Evolutionary conservation across 495 filamentous ascomycete species (phyloP).

Genomic region (Tuber magnatum): DNA sequence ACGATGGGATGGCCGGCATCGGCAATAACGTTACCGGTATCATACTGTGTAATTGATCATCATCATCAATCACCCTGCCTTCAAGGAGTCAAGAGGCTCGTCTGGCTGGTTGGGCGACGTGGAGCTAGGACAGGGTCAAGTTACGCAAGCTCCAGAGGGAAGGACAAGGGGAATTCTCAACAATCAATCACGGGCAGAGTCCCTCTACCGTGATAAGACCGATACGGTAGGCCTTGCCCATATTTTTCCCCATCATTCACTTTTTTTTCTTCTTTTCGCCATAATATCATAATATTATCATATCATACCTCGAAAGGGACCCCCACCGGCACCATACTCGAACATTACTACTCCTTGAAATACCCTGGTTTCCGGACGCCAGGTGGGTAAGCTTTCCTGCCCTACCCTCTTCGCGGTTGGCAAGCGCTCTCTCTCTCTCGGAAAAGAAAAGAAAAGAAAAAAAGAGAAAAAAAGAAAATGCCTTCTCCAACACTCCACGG

Average conservation of each 20-base stretch:
- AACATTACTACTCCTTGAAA: not conserved
- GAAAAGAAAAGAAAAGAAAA: not conserved
- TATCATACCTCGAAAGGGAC: no score
- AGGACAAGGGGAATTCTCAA: not conserved
- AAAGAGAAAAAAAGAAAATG: conserved; percentile 1
- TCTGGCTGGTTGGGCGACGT: not conserved
- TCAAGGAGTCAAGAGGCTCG: not conserved
- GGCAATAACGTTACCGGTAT: no score
- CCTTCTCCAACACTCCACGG: conserved; percentile 33
- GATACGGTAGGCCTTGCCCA: not conserved
- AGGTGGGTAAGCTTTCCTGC: not conserved
- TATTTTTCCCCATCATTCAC: not conserved
- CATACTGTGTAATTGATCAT: no score
- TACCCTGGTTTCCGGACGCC: not conserved
- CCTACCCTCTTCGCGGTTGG: not conserved
- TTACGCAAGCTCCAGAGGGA: not conserved
- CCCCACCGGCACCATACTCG: no score
- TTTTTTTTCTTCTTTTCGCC: not conserved
- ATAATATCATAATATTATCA: no score
- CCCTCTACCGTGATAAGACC: not conserved
- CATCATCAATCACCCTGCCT: not conserved
- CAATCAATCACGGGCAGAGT: not conserved
- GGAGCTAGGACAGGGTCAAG: not conserved
- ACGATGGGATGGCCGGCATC: no score
- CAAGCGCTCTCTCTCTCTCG: not conserved